Conservation (phyloP, 108 stramenopile genomes). For the Stephanodiscus minutulus region DNA sequence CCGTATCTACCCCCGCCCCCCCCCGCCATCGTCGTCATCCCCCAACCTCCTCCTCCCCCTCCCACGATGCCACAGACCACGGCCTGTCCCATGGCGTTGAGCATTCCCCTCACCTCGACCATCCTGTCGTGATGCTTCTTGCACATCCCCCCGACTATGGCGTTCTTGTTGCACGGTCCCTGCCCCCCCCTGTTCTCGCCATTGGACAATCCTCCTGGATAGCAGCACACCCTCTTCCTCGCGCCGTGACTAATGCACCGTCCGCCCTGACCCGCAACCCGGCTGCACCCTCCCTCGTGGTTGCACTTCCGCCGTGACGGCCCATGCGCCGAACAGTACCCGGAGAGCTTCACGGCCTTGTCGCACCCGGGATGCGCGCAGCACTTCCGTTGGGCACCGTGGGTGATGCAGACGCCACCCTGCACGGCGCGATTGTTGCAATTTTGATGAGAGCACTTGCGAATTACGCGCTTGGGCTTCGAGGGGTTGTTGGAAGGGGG, state of each 20-base stretch:
- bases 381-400: conserved; percentile 48
- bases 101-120: conserved; percentile 29
- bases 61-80: neutral
- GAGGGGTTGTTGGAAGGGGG: too few species aligned
- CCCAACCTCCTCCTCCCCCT: neutral
- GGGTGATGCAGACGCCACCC: conserved; percentile 51
- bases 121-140: conserved; percentile 55
- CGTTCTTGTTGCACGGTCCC: conserved; percentile 39
- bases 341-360: conserved; percentile 47
- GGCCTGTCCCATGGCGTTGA: conserved; percentile 20
- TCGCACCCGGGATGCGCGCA: conserved; percentile 35
- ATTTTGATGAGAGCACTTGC: conserved; percentile 32
- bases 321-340: conserved; percentile 45
- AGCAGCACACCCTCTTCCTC: conserved; percentile 30
- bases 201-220: neutral
- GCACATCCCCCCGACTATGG: conserved; percentile 48
- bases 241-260: conserved; percentile 45
- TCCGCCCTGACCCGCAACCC: conserved; percentile 48
- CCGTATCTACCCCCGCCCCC: neutral
- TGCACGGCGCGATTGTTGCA: conserved; percentile 51
- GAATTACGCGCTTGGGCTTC: conserved; percentile 33
- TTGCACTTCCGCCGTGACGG: conserved; percentile 39
- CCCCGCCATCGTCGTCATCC: conserved; percentile 1
- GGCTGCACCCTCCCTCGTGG: conserved; percentile 2
- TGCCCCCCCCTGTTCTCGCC: neutral